Evolutionary conservation across 1,284 basidiomycete species (phyloP).

Genomic region (Limonomyces culmigenus): DNA sequence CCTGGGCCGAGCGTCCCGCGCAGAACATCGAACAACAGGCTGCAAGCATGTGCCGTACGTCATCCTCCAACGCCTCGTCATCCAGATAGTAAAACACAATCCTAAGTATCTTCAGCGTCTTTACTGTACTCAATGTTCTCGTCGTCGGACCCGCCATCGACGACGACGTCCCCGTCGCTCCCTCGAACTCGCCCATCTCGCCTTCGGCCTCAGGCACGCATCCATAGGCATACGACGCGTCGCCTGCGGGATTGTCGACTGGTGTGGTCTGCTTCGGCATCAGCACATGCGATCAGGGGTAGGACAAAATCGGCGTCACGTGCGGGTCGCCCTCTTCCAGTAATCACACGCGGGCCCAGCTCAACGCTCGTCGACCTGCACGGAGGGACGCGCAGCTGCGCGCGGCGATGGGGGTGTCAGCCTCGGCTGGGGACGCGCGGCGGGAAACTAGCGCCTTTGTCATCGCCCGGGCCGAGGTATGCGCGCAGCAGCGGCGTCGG

Average conservation of each 20-base stretch:
- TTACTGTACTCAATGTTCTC: constrained; percentile 52
- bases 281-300: no score
- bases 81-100: no score
- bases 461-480: no score
- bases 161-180: constrained; percentile 51
- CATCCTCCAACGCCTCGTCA: no score
- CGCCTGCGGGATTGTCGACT: constrained; percentile 20
- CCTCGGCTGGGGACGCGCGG: no score
- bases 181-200: constrained; percentile 70
- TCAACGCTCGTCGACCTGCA: not conserved
- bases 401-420: no score
- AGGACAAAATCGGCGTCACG: constrained; percentile 2
- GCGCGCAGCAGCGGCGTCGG: no score
- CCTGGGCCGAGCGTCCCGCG: no score
- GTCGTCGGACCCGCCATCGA: constrained; percentile 21
- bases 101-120: no score
- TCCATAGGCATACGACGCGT: constrained; percentile 26
- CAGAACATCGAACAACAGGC: no score
- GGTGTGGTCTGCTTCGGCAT: constrained; percentile 60
- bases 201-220: constrained; percentile 23
- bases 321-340: constrained; percentile 1
- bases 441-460: no score
- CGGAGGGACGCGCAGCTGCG: not conserved
- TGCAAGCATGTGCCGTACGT: no score
- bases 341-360: constrained; percentile 2